Evolutionary conservation across 1,284 basidiomycete species (phyloP), one percentile per base, ranked within the genome.

Genomic region (Rhodotorula sp.): DNA sequence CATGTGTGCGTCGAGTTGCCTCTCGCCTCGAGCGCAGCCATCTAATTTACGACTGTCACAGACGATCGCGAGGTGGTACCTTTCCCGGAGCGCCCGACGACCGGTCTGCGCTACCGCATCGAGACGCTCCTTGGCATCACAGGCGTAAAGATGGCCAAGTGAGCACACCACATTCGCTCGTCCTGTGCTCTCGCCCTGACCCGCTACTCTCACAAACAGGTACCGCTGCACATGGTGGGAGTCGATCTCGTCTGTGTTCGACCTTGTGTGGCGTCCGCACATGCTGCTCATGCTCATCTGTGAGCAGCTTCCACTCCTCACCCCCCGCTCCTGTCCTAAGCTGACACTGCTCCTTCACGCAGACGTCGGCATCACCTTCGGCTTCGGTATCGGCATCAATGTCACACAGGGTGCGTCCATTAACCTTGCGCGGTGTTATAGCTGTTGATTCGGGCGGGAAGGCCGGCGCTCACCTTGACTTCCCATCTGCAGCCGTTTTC

Each of bases 101-200:
- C 83, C 0, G 85, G 87, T 4, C 77, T 89, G 21, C 84, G 83
- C 1, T 85, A 86, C 76, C 85, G 88, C 48, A 73, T 90, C 21
- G 85, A 90, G 78, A 87, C 86, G 0, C 84, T 91, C 12, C 64
- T 90, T 45, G 90, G 90, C 3, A 80, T 89, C 34, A 90, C 89
- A 0, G 90, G 89, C 0, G 71, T 78, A 41, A 85, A 83, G 67
- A 88, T 90, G 85, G 81, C 86, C 4, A 86, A 88, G 75, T 54
- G 16, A 13, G 53, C 14, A 34, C 27, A 10, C 25, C 17, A 1
- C 19, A 7, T 27, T 5, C 27, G 53, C 13, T 14, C 9, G 17
- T 16, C 10, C 4, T 7, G 27, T 7, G 12, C 8, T 7, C 25
- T 4, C 7, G 10, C 14, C 7, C 52, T 27, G 25, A 53, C n/a